Conservation (phyloP, 352 stramenopile genomes). For the Globisporangium apiculatum region DNA sequence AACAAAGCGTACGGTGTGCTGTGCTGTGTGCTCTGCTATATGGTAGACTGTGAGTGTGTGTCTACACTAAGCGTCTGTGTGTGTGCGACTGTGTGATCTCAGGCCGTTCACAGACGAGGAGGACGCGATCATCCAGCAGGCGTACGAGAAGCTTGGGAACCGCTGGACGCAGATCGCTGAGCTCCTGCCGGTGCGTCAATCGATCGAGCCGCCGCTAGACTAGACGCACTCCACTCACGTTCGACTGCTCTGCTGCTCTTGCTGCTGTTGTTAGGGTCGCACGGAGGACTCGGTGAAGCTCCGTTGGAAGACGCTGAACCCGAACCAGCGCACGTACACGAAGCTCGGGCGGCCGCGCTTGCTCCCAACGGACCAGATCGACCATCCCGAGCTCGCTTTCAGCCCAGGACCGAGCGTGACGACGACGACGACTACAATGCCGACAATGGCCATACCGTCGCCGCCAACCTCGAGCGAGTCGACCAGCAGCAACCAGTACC, state of each 20-base stretch:
- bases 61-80: background rate
- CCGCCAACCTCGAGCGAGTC: conserved; percentile 11
- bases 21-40: background rate
- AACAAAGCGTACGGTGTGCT: conserved; percentile 60
- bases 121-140: conserved; percentile 65
- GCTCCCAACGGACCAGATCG: conserved; percentile 35
- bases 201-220: background rate
- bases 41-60: background rate
- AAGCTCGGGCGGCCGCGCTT: conserved; percentile 67
- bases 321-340: conserved; percentile 68
- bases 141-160: conserved; percentile 81
- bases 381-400: conserved; percentile 15
- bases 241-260: background rate
- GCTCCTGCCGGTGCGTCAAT: conserved; percentile 40
- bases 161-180: conserved; percentile 86
- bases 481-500: conserved; percentile 2
- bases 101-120: conserved; percentile 63
- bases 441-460: background rate
- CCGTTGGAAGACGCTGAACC: conserved; percentile 77
- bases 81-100: background rate
- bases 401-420: conserved; percentile 1
- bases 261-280: conserved; percentile 27
- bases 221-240: no score
- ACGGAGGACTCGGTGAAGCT: conserved; percentile 80
- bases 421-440: background rate